These are phyloP conservation scores for Pseudogymnoascus sp. DNA, from an alignment of 2,329 filamentous ascomycete species.

Conservation along the genomic window DNA sequence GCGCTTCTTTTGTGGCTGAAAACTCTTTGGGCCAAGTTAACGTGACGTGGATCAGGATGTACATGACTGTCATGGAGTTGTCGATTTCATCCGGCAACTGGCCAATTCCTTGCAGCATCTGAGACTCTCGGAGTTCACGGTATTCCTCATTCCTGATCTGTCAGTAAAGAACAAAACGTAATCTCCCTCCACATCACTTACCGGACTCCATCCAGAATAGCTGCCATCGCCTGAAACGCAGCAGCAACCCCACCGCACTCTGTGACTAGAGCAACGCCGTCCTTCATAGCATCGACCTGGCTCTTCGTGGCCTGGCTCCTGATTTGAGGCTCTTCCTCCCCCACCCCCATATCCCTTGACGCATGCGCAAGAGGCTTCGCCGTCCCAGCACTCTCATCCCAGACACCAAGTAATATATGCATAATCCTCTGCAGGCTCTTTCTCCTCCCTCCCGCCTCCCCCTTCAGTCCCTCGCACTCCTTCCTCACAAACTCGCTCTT, in stretches of 20 bases:
- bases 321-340: constrained; percentile 40
- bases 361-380: constrained; percentile 26
- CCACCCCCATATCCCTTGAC: constrained; percentile 28
- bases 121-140: constrained; percentile 30
- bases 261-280: constrained; percentile 46
- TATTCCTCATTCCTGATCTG: constrained; percentile 28
- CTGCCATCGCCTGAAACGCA: constrained; percentile 28
- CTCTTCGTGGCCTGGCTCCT: constrained; percentile 45
- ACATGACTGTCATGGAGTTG: constrained; percentile 59
- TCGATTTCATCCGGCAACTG: constrained; percentile 50
- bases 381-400: constrained; percentile 59
- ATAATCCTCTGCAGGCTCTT: constrained; percentile 52
- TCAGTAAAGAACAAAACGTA: constrained; percentile 42
- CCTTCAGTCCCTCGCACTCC: constrained; percentile 39
- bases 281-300: constrained; percentile 55
- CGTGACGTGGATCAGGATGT: constrained; percentile 52
- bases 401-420: constrained; percentile 62
- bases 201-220: constrained; percentile 28
- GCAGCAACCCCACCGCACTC: constrained; percentile 37
- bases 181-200: constrained; percentile 32
- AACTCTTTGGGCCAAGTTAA: constrained; percentile 48
- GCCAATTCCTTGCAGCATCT: neutral
- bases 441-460: constrained; percentile 40
- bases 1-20: constrained; percentile 18
- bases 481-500: constrained; percentile 52